Percentiles rank a stretch among this genome's conserved stretches.
phyloP scores from a whole-genome alignment of 306 rosid species.

The Notholithocarpus densiflorus region DNA sequence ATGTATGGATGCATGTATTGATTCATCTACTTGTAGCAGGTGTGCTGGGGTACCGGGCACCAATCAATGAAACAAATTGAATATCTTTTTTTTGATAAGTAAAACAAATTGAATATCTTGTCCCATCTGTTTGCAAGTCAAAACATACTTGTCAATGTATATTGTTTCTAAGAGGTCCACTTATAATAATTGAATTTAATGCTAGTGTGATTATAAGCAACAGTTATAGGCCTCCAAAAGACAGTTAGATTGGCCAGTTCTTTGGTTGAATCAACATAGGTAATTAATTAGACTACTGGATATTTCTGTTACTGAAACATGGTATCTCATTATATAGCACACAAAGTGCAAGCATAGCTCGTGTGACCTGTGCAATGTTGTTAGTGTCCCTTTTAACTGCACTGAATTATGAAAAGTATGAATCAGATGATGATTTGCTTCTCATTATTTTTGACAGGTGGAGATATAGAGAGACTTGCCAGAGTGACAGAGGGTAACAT shows the following conservation, averaged over 20 bases:
- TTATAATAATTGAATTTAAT: not conserved
- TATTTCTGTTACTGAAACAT: not conserved
- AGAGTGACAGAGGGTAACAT: constrained; percentile 74
- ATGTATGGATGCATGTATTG: not conserved
- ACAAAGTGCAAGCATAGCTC: not conserved
- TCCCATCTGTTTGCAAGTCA: not conserved
- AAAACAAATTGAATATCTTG: not conserved
- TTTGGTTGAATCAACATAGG: not conserved
- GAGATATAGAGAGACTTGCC: constrained; percentile 82
- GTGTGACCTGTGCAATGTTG: not conserved
- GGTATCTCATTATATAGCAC: not conserved
- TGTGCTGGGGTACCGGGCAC: no score
- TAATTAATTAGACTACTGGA: not conserved
- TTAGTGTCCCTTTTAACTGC: not conserved
- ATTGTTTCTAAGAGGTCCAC: no score
- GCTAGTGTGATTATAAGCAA: not conserved
- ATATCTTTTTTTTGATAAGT: not conserved
- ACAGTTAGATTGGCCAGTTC: not conserved
- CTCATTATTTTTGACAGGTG: constrained; percentile 41
- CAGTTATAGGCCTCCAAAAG: not conserved
- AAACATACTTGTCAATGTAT: not conserved
- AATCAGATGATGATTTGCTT: not conserved
- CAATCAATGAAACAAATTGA: not conserved
- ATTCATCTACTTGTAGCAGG: no score
- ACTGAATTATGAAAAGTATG: not conserved